Evolutionary conservation across 2,329 filamentous ascomycete genomes (phyloP).

Genomic region (Celoporthe dispersa): DNA sequence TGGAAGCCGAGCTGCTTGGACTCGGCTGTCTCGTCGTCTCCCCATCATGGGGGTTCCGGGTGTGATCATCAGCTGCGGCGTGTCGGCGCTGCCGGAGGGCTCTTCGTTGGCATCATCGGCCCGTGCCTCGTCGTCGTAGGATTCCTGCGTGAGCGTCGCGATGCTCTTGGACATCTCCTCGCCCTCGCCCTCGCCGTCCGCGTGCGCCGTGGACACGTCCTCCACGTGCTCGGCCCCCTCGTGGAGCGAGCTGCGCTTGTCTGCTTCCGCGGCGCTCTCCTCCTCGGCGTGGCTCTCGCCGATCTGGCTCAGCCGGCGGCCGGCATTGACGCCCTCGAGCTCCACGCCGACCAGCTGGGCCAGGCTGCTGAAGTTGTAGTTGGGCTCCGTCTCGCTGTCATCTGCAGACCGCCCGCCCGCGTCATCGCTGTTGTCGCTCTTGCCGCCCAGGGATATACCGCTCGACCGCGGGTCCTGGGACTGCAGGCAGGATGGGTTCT

Average conservation of each 20-base stretch:
- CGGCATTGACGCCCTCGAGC: constrained; percentile 53
- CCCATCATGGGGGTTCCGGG: constrained; percentile 52
- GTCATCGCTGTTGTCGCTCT: constrained; percentile 46
- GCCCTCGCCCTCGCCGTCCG: constrained; percentile 10
- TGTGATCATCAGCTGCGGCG: constrained; percentile 53
- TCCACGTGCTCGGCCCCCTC: constrained; percentile 45
- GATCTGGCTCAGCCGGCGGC: constrained; percentile 38
- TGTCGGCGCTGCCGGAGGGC: constrained; percentile 31
- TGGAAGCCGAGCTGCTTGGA: constrained; percentile 51
- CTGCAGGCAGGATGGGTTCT: constrained; percentile 40
- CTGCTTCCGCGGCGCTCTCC: constrained; percentile 26
- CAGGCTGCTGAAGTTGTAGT: constrained; percentile 91
- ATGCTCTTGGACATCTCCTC: constrained; percentile 32
- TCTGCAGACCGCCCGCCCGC: constrained; percentile 38
- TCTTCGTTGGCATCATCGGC: constrained; percentile 36
- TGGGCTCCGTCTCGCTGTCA: constrained; percentile 66
- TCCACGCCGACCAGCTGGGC: constrained; percentile 79
- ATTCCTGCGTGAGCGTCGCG: constrained; percentile 22
- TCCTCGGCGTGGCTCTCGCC: constrained; percentile 30
- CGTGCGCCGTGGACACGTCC: constrained; percentile 29
- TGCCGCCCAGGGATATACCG: constrained; percentile 54
- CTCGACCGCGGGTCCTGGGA: constrained; percentile 56
- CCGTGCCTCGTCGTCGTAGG: constrained; percentile 29
- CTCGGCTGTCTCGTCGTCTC: constrained; percentile 41
- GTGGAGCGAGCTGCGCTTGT: constrained; percentile 29